phyloP scores from a whole-genome alignment of 2,329 filamentous ascomycete genomes.

The Juglanconis oblonga region DNA sequence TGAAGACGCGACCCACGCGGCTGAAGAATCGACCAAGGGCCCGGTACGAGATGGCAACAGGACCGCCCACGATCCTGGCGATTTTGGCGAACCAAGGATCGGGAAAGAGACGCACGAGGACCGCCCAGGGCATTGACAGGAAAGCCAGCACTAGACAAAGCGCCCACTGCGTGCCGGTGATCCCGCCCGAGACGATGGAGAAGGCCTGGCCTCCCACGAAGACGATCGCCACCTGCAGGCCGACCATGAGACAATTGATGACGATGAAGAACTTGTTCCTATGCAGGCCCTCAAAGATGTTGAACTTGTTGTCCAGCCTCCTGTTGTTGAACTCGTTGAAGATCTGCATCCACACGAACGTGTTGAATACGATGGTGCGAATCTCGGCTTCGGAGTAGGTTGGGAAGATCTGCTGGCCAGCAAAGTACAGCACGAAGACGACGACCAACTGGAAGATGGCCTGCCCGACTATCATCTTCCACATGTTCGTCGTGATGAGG shows the following conservation, averaged over 20 bases:
- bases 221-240: conserved; percentile 54
- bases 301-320: conserved; percentile 60
- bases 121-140: conserved; percentile 48
- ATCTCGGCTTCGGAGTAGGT: conserved; percentile 41
- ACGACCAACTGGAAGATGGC: conserved; percentile 59
- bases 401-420: conserved; percentile 51
- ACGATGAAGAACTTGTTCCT: conserved; percentile 56
- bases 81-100: conserved; percentile 38
- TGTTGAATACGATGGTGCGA: conserved; percentile 64
- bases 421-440: conserved; percentile 60
- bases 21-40: conserved; percentile 19
- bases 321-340: conserved; percentile 69
- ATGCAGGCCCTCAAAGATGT: conserved; percentile 56
- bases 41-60: conserved; percentile 27
- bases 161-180: conserved; percentile 17
- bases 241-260: conserved; percentile 57
- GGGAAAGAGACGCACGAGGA: conserved; percentile 48
- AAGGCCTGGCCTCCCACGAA: conserved; percentile 52
- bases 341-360: conserved; percentile 71
- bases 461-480: conserved; percentile 65
- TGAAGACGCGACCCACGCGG: conserved; percentile 18
- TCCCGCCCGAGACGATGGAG: conserved; percentile 6
- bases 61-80: conserved; percentile 27
- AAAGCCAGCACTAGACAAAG: conserved; percentile 21
- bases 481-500: conserved; percentile 68